Percentiles rank a stretch among this genome's conserved stretches.
Evolutionary conservation across 371 early-diverging fungal genomes (phyloP).

Genomic region (Mucor lusitanicus): DNA sequence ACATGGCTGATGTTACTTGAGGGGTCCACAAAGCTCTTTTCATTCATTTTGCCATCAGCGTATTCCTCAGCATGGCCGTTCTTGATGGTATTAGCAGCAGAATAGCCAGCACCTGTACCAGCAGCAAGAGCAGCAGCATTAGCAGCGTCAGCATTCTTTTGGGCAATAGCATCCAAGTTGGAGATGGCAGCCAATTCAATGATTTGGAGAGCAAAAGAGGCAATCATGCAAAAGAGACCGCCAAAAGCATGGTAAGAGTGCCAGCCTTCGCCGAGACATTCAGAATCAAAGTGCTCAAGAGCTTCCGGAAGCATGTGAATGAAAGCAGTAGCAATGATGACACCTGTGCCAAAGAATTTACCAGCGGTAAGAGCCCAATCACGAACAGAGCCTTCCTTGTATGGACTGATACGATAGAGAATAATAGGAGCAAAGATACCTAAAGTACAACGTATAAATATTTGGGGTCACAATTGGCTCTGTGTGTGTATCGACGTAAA

Average conservation of each 20-base stretch:
- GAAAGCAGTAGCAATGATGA: constrained; percentile 79
- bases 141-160: constrained; percentile 8
- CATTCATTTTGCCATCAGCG: not conserved
- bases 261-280: constrained; percentile 39
- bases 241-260: constrained; percentile 39
- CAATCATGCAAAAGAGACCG: constrained; percentile 38
- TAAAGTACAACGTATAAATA: not conserved
- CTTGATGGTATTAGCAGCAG: not conserved
- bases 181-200: constrained; percentile 36
- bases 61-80: not conserved
- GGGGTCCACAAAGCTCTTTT: not conserved
- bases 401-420: constrained; percentile 23
- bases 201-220: constrained; percentile 37
- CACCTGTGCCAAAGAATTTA: constrained; percentile 71
- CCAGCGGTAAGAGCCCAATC: constrained; percentile 27
- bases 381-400: constrained; percentile 14
- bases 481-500: not conserved
- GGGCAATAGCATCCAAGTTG: constrained; percentile 23
- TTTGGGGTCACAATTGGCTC: not conserved
- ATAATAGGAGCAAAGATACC: constrained; percentile 31
- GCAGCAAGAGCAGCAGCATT: not conserved
- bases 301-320: constrained; percentile 67
- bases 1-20: not conserved
- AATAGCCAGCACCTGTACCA: not conserved
- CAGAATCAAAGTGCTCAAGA: constrained; percentile 30